Base-by-base conservation (phyloP, 1,284 basidiomycete species). In the Irpex rosettiformis region DNA sequence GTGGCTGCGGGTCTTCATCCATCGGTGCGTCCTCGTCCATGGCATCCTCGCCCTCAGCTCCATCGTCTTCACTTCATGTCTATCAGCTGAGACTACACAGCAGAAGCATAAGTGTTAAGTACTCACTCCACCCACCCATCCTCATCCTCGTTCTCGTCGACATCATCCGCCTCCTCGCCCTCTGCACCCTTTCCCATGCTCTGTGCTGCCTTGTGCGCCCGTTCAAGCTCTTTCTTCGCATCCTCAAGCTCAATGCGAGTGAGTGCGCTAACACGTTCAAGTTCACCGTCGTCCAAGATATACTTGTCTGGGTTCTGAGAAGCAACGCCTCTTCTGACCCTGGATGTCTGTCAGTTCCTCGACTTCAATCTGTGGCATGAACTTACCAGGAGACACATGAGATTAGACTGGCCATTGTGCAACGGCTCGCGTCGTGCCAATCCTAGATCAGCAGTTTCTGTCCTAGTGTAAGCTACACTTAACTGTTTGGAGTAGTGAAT, bases 201-300 rank as follows among this genome's bases (percentile, higher is more conserved):
- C 62, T 85, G 80, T 30, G 92, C 91, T 56, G 89, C 91, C 62
- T 86, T 79, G 70, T 88, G 89, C 51, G 93, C 89, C 48, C 88
- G 81, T 74, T 94, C 89, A 10, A 98, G 79, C 69, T 96, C 94
- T 57, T 85, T 80, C 59, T 89, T 83, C 13, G 93, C 93, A 79
- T 94, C 93, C 64, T 94, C 91, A 52, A 96, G 84, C 69, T 95
- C 89, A 57, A 94, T 91, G 53, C 90, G 83, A 24, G 95, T 94
- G 51, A 99, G 83, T 53, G 88, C 82, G 66, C 93, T 94, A 52
- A 99, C 93, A 43, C 97, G 87, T 69, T 91, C 87, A 33, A 99
- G 80, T 75, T 99, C 96, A 51, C 83, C 78, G 67, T 97, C 93
- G 71, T 98, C 94, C 45, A 99, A 84, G 58, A 92, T 82, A 73